These are phyloP conservation scores for Cicer judaicum DNA, from an alignment of 306 rosid species.

Conservation along the genomic window DNA sequence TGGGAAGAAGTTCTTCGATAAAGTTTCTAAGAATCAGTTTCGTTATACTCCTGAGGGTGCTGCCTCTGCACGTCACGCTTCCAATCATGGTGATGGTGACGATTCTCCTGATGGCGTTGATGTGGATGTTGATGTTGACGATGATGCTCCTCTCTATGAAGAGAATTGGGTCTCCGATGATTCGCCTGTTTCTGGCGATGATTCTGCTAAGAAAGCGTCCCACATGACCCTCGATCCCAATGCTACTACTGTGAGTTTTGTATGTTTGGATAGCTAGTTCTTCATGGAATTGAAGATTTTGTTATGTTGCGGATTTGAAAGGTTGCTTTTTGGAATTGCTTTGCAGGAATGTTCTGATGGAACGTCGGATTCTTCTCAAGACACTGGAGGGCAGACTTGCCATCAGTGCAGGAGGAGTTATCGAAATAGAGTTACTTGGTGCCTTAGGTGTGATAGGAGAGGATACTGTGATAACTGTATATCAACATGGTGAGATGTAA, in stretches of 20 bases:
- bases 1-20: conserved; percentile 60
- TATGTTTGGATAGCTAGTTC: conserved; percentile 22
- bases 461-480: conserved; percentile 86
- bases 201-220: conserved; percentile 59
- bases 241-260: conserved; percentile 59
- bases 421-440: conserved; percentile 73
- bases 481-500: conserved; percentile 66
- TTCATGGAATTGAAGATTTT: not conserved
- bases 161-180: conserved; percentile 68
- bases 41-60: conserved; percentile 53
- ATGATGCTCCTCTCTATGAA: conserved; percentile 51
- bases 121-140: conserved; percentile 4
- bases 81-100: conserved; percentile 52
- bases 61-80: conserved; percentile 43
- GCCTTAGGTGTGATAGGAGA: conserved; percentile 81
- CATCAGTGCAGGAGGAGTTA: conserved; percentile 86
- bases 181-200: conserved; percentile 65
- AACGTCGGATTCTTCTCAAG: conserved; percentile 67
- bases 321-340: conserved; percentile 34
- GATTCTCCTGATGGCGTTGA: conserved; percentile 42
- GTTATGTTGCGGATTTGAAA: conserved; percentile 35
- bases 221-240: conserved; percentile 73
- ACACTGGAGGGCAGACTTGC: conserved; percentile 79
- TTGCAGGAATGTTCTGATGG: conserved; percentile 78
- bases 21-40: conserved; percentile 66